Evolutionary conservation across 2,329 filamentous ascomycete genomes (phyloP).

Genomic region (Beauveria caledonica): DNA sequence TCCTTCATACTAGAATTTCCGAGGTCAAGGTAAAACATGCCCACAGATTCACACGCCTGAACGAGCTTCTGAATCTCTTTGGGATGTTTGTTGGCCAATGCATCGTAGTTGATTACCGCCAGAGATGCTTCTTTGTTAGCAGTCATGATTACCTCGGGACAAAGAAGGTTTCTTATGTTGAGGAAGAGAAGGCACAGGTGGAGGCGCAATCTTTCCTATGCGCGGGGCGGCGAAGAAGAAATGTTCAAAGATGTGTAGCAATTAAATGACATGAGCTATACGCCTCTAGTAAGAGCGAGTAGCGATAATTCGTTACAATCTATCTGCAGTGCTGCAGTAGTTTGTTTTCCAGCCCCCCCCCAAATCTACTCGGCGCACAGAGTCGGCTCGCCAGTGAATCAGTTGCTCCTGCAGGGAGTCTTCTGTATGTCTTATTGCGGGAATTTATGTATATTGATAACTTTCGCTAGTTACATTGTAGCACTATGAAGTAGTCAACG

Average conservation of each 20-base stretch:
- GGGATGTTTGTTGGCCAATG: not conserved
- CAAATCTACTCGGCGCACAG: too few relatives aligned
- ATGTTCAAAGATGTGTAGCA: not conserved
- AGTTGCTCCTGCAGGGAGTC: not conserved
- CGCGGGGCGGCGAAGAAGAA: not conserved
- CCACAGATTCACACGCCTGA: constrained; percentile 2
- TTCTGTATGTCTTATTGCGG: not conserved
- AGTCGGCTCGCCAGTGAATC: not conserved
- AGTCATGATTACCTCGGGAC: not conserved
- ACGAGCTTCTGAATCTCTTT: constrained; percentile 3
- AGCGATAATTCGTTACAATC: not conserved
- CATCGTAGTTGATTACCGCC: not conserved
- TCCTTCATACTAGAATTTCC: not conserved
- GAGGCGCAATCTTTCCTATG: not conserved
- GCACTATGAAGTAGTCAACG: not conserved
- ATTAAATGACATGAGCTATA: not conserved
- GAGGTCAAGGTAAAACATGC: constrained; percentile 3
- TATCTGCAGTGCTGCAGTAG: not conserved
- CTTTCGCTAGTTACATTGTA: not conserved
- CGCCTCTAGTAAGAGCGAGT: too few relatives aligned
- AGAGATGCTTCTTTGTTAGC: not conserved
- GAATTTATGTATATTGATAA: not conserved
- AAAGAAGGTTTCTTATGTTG: not conserved
- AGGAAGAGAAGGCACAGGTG: not conserved
- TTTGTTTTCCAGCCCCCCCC: not conserved